Base-by-base conservation (phyloP, 2,329 filamentous ascomycete genomes). In the Colletotrichum sp. region DNA sequence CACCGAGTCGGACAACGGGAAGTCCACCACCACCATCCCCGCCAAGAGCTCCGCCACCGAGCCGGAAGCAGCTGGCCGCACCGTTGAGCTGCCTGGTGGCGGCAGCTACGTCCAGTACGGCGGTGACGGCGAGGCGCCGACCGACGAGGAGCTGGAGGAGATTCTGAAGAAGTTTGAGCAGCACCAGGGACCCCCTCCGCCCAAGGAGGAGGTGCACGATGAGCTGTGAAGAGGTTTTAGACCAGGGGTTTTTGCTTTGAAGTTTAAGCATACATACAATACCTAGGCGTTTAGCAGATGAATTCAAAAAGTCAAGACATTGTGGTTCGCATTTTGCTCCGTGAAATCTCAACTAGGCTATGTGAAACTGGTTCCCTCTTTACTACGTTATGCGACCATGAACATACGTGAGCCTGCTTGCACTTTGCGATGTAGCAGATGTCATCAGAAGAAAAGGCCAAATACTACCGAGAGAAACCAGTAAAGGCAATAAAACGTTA, bases 121-220 rank as follows among this genome's bases (percentile, higher is more conserved):
- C 27, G 78, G 77, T 67, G 77, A 74, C 28, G 77, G 66, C n/a
- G 74, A 77, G 74, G 61, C 39, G 82, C 88, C 85, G 27, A 86
- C 83, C 44, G 83, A 86, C 55, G 88, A 88, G 78, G 84, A 89
- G 79, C 87, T 91, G 72, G 86, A 91, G 80, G 87, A 89, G 79
- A 89, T 92, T 68, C 77, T 85, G 68, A 82, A 83, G 72, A 82
- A 84, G 78, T 79, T 83, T 27, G 81, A 82, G 76, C 81, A 82
- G 71, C 79, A 82, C 78, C 78, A 82, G 64, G 73, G 44, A 52
- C n/a, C 36, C 32, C 63, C 65, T 13, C 72, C 70, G 75, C 80
- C 80, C 44, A 78, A 81, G 27, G 79, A 80, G 36, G 74, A 81
- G 57, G 78, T 80, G 68, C 83, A 84, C 70, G 84, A 85, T 75